Base-by-base conservation (phyloP, 2,329 filamentous ascomycete genomes). In the Verruconis gallopava region DNA sequence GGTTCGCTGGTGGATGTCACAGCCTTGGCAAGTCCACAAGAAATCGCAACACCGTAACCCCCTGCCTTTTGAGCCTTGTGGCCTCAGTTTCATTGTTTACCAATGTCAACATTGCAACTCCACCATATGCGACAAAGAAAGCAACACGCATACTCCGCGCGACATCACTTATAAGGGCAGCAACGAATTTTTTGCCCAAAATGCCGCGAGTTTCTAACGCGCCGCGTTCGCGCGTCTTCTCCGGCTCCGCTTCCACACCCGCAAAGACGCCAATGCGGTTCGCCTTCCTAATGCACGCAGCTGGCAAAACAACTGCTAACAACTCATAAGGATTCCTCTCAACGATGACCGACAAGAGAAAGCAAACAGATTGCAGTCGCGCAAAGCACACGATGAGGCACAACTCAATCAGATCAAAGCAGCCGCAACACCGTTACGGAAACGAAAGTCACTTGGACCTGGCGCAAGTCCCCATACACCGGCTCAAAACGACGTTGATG, bases 331-430 rank as follows among this genome's bases (percentile, higher is more conserved):
- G 59, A 93, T 98, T 46, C 88, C 91, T 25, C 75, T 98, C 48
- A 96, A 96, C 66, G 91, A 98, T 66, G 91, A 98, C 69, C 79
- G 77, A 46, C 77, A 81, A 52, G 91, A 98, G 65, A 94, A 93
- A 62, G 88, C 86, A 38, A 80, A 81, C 52, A 81, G 91, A 38
- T 70, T 89, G 55, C 82, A 91, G 56, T 86, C 84, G 47, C 80
- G 91, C 55, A 85, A 93, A 64, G 85, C 84, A 22, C 75, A 85
- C 21, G 82, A 95, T 59, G 85, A 93, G 59, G 80, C 80, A 51
- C 88, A 95, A 59, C 84, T 93, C 71, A 91, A 91, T 63, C 79
- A 93, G 58, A 80, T 96, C 52, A 85, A 86, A 60, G 80, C 82
- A 9, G 83, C 85, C 36, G 81, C 77, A 4, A 82, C 81, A 4